A percentile compares a stretch with the other conserved stretches of the same genome.
phyloP scores from a whole-genome alignment of 768 basidiomycete species.

The Amanita rubescens region DNA sequence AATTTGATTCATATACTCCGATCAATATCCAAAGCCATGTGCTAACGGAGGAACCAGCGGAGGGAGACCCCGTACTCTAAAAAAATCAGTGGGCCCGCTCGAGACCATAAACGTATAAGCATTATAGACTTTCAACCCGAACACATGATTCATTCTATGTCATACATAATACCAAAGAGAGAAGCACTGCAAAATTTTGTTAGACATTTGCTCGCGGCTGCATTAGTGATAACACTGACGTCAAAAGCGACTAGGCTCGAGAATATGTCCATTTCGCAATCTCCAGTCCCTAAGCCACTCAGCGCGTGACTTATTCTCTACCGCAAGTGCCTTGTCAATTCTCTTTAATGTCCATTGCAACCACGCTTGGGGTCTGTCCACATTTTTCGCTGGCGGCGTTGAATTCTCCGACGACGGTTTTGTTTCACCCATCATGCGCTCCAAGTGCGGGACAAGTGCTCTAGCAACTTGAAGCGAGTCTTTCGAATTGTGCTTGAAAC shows the following conservation, averaged over 20 bases:
- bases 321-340: constrained; percentile 19
- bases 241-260: constrained; percentile 6
- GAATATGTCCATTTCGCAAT: constrained; percentile 19
- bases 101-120: too few relatives aligned
- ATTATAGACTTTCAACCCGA: too few relatives aligned
- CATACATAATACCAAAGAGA: too few relatives aligned
- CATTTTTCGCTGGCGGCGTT: constrained; percentile 5
- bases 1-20: too few relatives aligned
- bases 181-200: background rate
- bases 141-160: too few relatives aligned
- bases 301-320: constrained; percentile 16
- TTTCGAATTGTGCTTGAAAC: constrained; percentile 37
- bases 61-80: too few relatives aligned
- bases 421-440: constrained; percentile 18
- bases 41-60: too few relatives aligned
- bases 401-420: constrained; percentile 4
- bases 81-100: too few relatives aligned
- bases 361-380: constrained; percentile 19
- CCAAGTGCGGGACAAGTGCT: constrained; percentile 35
- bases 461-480: constrained; percentile 33
- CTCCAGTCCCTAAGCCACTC: constrained; percentile 28
- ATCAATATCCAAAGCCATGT: too few relatives aligned
- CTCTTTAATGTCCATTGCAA: constrained; percentile 23
- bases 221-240: background rate
- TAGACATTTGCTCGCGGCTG: background rate